Evolutionary conservation across 2,329 filamentous ascomycete species (phyloP).

Genomic region (Venturia pyrina): DNA sequence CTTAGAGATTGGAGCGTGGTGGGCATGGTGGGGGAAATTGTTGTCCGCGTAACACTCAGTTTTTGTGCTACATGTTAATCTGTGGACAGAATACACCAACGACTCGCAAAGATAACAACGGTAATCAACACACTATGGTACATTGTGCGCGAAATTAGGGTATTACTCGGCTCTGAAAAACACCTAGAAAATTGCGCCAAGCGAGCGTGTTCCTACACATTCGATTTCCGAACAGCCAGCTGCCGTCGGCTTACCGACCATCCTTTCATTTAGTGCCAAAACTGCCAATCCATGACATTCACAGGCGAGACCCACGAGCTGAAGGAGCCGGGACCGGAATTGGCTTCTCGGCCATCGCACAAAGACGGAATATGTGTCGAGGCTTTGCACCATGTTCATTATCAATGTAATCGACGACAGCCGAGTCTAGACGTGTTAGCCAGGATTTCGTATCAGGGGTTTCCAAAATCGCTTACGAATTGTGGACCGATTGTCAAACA

Average conservation of each 20-base stretch:
- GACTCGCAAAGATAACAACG: neutral
- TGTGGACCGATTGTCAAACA: conserved; percentile 20
- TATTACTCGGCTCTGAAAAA: neutral
- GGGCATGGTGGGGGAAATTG: neutral
- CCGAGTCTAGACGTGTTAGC: conserved; percentile 30
- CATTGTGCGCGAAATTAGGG: neutral
- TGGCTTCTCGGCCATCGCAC: conserved; percentile 39
- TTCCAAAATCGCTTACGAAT: conserved; percentile 29
- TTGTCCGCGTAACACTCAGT: neutral
- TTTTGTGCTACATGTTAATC: neutral
- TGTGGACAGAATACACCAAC: neutral
- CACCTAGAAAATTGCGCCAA: neutral
- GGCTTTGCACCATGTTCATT: conserved; percentile 36
- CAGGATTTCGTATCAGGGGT: neutral
- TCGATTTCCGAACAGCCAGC: neutral
- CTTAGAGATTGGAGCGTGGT: neutral
- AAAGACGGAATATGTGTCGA: conserved; percentile 41
- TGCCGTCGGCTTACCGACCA: neutral
- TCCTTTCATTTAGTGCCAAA: neutral
- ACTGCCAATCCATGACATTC: neutral
- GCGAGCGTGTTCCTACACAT: neutral
- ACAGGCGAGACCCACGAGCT: neutral
- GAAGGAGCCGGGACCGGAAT: conserved; percentile 25
- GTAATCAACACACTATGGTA: neutral
- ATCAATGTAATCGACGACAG: conserved; percentile 39